Evolutionary conservation across 1,139 yeast species (phyloP).

Genomic region (Magnusiomyces ingens): DNA sequence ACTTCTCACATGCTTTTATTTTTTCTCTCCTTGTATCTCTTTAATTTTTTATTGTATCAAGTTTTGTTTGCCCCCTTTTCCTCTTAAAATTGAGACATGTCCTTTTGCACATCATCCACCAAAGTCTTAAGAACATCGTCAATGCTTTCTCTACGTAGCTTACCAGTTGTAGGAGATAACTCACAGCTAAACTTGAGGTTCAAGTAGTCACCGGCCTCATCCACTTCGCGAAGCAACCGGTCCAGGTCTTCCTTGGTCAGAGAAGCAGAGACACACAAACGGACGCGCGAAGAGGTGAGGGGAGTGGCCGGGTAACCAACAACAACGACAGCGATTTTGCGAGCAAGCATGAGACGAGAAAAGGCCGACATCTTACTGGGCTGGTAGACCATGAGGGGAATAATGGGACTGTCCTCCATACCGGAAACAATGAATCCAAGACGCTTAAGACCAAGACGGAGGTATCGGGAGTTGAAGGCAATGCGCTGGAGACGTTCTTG

Average conservation of each 20-base stretch:
- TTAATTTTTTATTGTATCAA: no score
- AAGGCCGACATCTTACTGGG: constrained; percentile 95
- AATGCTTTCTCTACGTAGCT: constrained; percentile 67
- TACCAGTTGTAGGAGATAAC: constrained; percentile 30
- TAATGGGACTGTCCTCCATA: constrained; percentile 93
- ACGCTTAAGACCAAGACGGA: constrained; percentile 82
- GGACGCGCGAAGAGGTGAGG: constrained; percentile 77
- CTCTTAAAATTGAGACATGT: constrained; percentile 18
- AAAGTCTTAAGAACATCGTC: constrained; percentile 71
- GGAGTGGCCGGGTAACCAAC: constrained; percentile 99
- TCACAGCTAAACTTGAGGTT: constrained; percentile 60
- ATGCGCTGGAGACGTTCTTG: constrained; percentile 82
- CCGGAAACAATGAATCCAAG: constrained; percentile 93
- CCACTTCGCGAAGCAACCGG: constrained; percentile 60
- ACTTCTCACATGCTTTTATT: no score
- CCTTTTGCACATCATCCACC: constrained; percentile 49
- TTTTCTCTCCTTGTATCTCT: no score
- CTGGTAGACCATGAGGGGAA: constrained; percentile 77
- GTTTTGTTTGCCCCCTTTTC: no score
- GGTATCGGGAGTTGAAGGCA: constrained; percentile 90
- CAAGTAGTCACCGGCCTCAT: constrained; percentile 72
- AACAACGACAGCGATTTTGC: constrained; percentile 87
- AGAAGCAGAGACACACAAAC: constrained; percentile 89
- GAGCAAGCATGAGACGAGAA: constrained; percentile 69
- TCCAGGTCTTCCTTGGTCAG: constrained; percentile 92